Base-by-base conservation (phyloP, 2,329 filamentous ascomycete genomes). In the Cercospora sesami region DNA sequence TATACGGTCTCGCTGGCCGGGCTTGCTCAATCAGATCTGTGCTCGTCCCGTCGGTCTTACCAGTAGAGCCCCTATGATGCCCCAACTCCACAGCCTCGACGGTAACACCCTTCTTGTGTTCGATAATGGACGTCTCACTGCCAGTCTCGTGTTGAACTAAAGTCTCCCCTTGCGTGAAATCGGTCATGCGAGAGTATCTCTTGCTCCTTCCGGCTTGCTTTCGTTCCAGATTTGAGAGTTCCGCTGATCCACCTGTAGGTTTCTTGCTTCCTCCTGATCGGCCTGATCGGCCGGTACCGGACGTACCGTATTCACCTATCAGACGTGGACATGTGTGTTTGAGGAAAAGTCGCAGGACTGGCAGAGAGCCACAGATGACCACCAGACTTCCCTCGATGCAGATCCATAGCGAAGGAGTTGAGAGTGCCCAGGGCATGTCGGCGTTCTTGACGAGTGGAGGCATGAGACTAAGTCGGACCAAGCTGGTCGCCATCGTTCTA, bases 361-460 rank as follows among this genome's bases (percentile, higher is more conserved):
- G 69, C 1, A 71, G 55, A 26, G 65, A 71, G 18, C 67, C 67
- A 33, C 69, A 71, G 48, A 71, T 69, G 18, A 69, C 63, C 28
- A 71, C 66, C 30, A 71, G 65, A 57, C 66, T 69, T n/a, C 59
- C 69, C 51, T 71, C 69, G 51, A 71, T 66, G 55, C 67, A 69
- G 33, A 71, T 71, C 68, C 68, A 71, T 5, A 57, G 68, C 7
- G 67, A 64, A 3, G 68, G 69, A 2, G 68, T 68, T 10, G 65
- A 57, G 26, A 71, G 62, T 4, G 65, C 63, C 65, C 65, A 69
- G 3, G 69, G 58, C 39, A 60, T 62, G 48, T 69, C 69, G n/a
- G 51, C 26, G 14, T 45, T 60, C 4, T 21, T 61, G 36, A 71
- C 28, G 45, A 71, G 60, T 3, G 69, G 67, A 14, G 69, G 69